phyloP scores from a whole-genome alignment of 2,329 filamentous ascomycete genomes.

The Penicillium hordei region DNA sequence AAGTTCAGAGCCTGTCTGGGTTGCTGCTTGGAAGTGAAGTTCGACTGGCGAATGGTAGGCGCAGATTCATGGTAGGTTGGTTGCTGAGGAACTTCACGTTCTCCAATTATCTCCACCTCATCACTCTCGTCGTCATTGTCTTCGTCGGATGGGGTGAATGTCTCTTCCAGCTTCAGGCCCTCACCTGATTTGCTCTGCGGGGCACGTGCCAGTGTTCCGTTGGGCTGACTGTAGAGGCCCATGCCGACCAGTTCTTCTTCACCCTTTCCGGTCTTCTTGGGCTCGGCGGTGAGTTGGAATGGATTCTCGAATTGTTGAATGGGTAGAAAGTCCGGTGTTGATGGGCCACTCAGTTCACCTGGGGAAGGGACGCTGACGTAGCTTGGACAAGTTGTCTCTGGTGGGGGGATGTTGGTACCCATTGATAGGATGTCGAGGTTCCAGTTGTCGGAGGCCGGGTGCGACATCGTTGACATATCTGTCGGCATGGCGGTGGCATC shows the following conservation, averaged over 20 bases:
- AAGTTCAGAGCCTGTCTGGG: constrained; percentile 28
- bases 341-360: constrained; percentile 35
- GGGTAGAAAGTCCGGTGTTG: constrained; percentile 42
- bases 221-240: constrained; percentile 75
- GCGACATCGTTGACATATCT: constrained; percentile 23
- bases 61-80: constrained; percentile 7
- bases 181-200: constrained; percentile 63
- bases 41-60: constrained; percentile 13
- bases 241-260: constrained; percentile 56
- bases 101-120: constrained; percentile 31
- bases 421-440: constrained; percentile 36
- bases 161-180: constrained; percentile 77
- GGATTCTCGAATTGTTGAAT: constrained; percentile 35
- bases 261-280: constrained; percentile 57
- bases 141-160: constrained; percentile 65
- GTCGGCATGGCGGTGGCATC: constrained; percentile 17
- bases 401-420: constrained; percentile 33
- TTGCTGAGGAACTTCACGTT: constrained; percentile 13
- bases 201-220: constrained; percentile 57
- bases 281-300: constrained; percentile 29
- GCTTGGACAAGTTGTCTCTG: constrained; percentile 31
- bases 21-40: constrained; percentile 19
- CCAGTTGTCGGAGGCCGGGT: constrained; percentile 33
- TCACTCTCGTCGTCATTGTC: constrained; percentile 60
- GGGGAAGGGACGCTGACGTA: constrained; percentile 40